Base-by-base conservation (phyloP, 2,329 filamentous ascomycete genomes). In the Clarireedia hainanense region DNA sequence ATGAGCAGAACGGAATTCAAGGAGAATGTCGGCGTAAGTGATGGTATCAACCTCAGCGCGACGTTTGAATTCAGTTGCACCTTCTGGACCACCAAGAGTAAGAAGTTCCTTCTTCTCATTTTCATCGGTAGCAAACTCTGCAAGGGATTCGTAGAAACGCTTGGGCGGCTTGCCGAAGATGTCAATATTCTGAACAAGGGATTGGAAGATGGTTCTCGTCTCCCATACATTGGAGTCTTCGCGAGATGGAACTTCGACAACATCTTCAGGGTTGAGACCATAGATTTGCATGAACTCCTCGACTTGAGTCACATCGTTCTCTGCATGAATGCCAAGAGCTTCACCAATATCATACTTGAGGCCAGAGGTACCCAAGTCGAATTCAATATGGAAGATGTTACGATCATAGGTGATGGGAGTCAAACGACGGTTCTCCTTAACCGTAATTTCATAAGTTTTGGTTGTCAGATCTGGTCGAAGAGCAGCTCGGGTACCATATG, bases 381-480 rank as follows among this genome's bases (percentile, higher is more conserved):
- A 99, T 74, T 99, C 94, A 60, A 99, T 97, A 76, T 99, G 94
- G 86, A 99, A 99, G 73, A 99, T 97, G 79, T 99, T 96, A 65
- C 94, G 90, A 72, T 97, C 91, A 70, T 99, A 99, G 34, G 85
- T 87, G 24, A 74, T 67, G 3, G 94, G 94, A 0, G 94, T 99
- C 55, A 99, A 81, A 61, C 94, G 85, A 60, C 94, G 89, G 75
- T 95, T 96, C 77, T 97, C 94, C 77, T 95, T 90, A 72, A 99
- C 91, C 54, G 84, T 86, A 53, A 96, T 87, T 43, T 90, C 89
- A 66, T 81, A 85, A 2, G 92, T 97, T 80, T 92, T 91, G 68
- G 89, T 84, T 9, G 86, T 75, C 54, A 95, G 77, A 67, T 99
- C 94, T 10, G 94, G 94, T 53, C 94, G 88, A 42, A 99, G 83